Evolutionary conservation across 2,329 filamentous ascomycete species (phyloP), one percentile per base, ranked within the genome.

Genomic region (Diplodia seriata): DNA sequence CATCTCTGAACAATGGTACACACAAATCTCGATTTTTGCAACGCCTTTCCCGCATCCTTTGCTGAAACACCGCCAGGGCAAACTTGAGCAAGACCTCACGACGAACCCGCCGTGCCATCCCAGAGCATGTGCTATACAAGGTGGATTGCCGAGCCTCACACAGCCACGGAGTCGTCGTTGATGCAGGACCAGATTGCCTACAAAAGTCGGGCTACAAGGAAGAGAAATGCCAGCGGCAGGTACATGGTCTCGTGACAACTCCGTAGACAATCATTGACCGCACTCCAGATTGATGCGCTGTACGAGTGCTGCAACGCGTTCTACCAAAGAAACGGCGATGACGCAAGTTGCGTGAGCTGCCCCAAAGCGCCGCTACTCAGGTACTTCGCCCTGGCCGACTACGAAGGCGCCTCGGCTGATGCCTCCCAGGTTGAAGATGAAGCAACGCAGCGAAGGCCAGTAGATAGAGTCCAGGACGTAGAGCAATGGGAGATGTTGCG

Each of bases 221-320:
- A 80, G 88, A 88, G 53, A 96, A 89, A 76, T 99, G 95, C 79
- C 87, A 90, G 75, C 82, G 80, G 73, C 78, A 84, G 76, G 82
- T 83, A 71, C 18, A n/a, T n/a, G 23, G 29, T 40, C 51, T 31
- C 66, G 49, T 54, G 33, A 47, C 33, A 20, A 6, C 14, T n/a
- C 20, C 33, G 47, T 47, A 36, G 31, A 38, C 40, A 40, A 29
- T n/a, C 12, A 29, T 33, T 67, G 66, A 67, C 33, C 20, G 18
- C 6, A 6, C 50, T 23, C 82, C 84, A 93, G 75, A 86, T 99
- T 68, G 90, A 94, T 77, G 92, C 93, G 2, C 83, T 99, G 29
- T 99, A 98, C 79, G 90, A 95, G 73, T 99, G 95, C 81, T 99
- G 95, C 80, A 89, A 94, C 74, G 86, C 87, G 14, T 97, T 98